These are phyloP conservation scores for Monilinia laxa DNA, from an alignment of 2,329 filamentous ascomycete species.

Conservation along the genomic window DNA sequence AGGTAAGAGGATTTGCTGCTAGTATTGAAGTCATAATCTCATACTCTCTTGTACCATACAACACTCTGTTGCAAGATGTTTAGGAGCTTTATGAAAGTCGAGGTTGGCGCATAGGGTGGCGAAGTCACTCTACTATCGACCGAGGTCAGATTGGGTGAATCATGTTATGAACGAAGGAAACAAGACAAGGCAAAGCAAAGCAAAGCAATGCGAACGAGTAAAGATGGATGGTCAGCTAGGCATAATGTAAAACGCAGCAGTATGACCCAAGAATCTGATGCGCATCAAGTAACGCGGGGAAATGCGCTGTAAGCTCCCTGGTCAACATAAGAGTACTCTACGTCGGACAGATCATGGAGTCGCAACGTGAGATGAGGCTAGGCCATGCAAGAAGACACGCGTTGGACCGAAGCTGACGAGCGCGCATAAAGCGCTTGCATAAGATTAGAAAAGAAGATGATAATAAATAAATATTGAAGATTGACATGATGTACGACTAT, in stretches of 20 bases:
- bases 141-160: slow-evolving; percentile 22
- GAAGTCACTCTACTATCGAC: slow-evolving; percentile 22
- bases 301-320: slow-evolving; percentile 22
- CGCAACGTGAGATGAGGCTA: slow-evolving; percentile 23
- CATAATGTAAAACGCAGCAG: slow-evolving; percentile 17
- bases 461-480: neutral
- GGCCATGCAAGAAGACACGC: slow-evolving; percentile 23
- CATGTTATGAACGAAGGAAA: slow-evolving; percentile 11
- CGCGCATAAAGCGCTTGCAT: slow-evolving; percentile 22
- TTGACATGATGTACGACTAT: neutral
- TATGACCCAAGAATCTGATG: slow-evolving; percentile 9
- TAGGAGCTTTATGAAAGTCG: neutral
- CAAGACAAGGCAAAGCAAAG: slow-evolving; percentile 7
- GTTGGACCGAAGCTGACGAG: slow-evolving; percentile 8
- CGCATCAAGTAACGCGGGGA: slow-evolving; percentile 18
- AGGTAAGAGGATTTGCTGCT: slow-evolving; percentile 34
- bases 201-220: slow-evolving; percentile 13
- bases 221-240: slow-evolving; percentile 12
- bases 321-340: slow-evolving; percentile 11
- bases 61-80: neutral
- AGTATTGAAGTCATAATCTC: slow-evolving; percentile 41
- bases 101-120: slow-evolving; percentile 20
- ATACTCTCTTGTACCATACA: slow-evolving; percentile 1
- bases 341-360: slow-evolving; percentile 22
- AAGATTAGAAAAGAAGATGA: slow-evolving; percentile 1